Evolutionary conservation across 495 filamentous ascomycete genomes (phyloP), one percentile per base, ranked within the genome.

Genomic region (Penicillium egyptiacum): DNA sequence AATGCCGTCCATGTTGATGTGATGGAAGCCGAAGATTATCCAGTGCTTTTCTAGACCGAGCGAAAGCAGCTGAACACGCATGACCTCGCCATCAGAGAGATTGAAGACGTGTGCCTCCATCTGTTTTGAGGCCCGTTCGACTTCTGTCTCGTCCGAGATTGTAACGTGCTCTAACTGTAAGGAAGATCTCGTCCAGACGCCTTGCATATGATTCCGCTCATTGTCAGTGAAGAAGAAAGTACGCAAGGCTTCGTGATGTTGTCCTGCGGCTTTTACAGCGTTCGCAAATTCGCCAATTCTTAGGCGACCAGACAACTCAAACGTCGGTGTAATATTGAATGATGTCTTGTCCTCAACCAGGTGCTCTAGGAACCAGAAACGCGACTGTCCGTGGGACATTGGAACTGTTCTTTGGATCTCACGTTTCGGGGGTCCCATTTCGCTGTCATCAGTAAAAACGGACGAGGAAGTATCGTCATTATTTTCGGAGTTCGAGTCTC

Each of bases 1-100:
- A 17, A 75, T 59, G 0, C 76, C 78, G 53, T 83, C 81, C 64
- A 82, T 77, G 39, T 64, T 55, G 55, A 83, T 81, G 50, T 83
- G 81, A 33, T 79, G 75, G 48, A 68, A 77, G 12, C 55, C 59
- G 25, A 76, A 40, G 1, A 79, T 33, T 0, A 77, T 46, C 58
- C 64, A 72, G 49, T 75, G 64, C 4, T 46, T 37, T 7, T 53
- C 54, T 2, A 53, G 37, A 0, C 47, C 45, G 3, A 64, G 25
- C 0, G 63, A 59, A 8, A 77, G 58, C 2, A 76, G 55, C 0
- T 65, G 35, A 0, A 76, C 22, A 19, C 66, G 58, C 11, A 77
- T 58, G 0, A 57, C 44, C 9, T 76, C 63, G 1, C 75, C 74
- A 3, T 50, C 47, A 9, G 66, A 64, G 8, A 78, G 53, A 23